Conservation (phyloP, 164 flowering plant species). For the Vitis cinerea region DNA sequence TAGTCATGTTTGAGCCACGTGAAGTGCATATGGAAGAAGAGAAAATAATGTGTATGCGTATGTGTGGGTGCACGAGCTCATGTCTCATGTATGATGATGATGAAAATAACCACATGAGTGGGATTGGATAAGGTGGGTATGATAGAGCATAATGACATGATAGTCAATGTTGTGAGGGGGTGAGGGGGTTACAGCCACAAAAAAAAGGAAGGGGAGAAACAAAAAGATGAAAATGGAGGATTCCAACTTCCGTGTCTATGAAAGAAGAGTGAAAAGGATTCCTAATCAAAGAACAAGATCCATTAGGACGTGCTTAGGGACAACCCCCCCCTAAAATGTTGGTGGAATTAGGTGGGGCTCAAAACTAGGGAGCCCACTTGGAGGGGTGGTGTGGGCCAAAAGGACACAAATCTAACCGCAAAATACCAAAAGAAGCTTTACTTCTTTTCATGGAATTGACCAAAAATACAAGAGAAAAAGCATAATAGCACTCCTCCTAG, state of each 20-base stretch:
- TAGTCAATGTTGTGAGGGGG: background rate
- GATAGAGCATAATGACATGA: background rate
- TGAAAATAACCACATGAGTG: too few species aligned
- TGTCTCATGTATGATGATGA: conserved; percentile 16
- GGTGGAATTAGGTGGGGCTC: background rate
- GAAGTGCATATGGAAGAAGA: conserved; percentile 18
- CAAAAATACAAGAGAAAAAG: conserved; percentile 20
- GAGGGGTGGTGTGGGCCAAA: conserved; percentile 16
- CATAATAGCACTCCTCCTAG: conserved; percentile 5
- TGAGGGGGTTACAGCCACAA: conserved; percentile 6
- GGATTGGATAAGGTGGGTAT: too few species aligned
- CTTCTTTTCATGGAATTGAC: conserved; percentile 30
- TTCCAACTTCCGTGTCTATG: conserved; percentile 5
- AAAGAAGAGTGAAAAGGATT: background rate
- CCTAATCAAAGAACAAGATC: conserved; percentile 7
- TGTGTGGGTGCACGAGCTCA: conserved; percentile 8
- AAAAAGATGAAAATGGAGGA: background rate
- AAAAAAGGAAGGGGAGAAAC: background rate
- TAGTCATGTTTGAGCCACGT: conserved; percentile 23
- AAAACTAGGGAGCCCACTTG: conserved; percentile 7
- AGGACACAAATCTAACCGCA: conserved; percentile 27
- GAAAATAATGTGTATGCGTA: background rate
- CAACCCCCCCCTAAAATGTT: conserved; percentile 6
- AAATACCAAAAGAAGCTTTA: conserved; percentile 32
- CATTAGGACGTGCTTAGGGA: conserved; percentile 12